Conservation (phyloP, 495 filamentous ascomycete genomes). For the Aspergillus bridgeri region DNA sequence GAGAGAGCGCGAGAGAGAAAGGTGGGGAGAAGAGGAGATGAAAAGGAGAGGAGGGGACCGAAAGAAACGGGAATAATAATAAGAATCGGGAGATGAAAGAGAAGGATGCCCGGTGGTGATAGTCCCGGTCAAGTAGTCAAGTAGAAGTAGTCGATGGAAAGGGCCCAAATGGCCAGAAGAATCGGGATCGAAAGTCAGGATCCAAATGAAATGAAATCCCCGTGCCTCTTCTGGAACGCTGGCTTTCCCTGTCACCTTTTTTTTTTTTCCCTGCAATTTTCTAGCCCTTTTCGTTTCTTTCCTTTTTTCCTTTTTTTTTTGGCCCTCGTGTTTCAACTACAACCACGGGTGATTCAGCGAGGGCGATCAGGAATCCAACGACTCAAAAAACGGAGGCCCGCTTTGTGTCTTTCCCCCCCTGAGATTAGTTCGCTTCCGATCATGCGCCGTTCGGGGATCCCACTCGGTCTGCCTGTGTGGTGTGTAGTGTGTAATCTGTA, state of each 20-base stretch:
- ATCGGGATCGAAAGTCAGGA: too few relatives aligned
- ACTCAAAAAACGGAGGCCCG: slow-evolving; percentile 8
- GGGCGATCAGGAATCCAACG: slow-evolving; percentile 4
- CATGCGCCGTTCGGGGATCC: not conserved
- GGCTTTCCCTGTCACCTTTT: not conserved
- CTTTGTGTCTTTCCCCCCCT: slow-evolving; percentile 8
- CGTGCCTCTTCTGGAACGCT: too few relatives aligned
- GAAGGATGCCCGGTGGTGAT: not conserved
- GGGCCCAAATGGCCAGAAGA: too few relatives aligned
- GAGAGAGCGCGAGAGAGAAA: slow-evolving; percentile 9
- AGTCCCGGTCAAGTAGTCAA: not conserved
- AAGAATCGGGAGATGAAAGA: not conserved
- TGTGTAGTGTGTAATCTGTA: too few relatives aligned
- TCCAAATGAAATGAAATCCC: not conserved
- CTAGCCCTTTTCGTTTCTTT: not conserved
- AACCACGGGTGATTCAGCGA: slow-evolving; percentile 7
- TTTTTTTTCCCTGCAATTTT: not conserved
- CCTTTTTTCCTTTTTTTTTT: not conserved
- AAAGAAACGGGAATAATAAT: not conserved
- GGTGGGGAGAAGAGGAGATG: slow-evolving; percentile 14
- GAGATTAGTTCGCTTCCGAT: not conserved
- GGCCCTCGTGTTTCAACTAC: slow-evolving; percentile 2
- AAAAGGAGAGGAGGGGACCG: slow-evolving; percentile 10
- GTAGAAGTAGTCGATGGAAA: too few relatives aligned
- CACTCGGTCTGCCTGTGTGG: not conserved